Conservation (phyloP, 352 stramenopile genomes). For the Phytophthora fragariae region DNA sequence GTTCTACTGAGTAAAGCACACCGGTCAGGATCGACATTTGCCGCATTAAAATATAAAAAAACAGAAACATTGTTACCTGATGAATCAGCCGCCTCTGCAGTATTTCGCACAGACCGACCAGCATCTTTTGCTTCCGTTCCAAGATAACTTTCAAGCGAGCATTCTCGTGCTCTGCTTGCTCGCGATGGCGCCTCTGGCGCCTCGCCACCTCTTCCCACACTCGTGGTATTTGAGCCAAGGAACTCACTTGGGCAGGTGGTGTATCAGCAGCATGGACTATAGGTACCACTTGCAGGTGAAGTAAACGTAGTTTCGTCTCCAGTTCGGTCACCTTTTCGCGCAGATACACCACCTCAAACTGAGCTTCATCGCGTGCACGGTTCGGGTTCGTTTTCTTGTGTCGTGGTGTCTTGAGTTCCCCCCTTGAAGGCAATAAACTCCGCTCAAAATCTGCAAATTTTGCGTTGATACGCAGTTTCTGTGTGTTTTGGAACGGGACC, state of each 20-base stretch:
- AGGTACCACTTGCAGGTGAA: constrained; percentile 12
- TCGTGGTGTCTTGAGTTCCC: not conserved
- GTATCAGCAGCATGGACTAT: too few relatives aligned
- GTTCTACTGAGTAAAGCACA: not conserved
- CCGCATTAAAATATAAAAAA: too few relatives aligned
- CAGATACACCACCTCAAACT: constrained; percentile 68
- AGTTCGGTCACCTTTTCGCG: constrained; percentile 60
- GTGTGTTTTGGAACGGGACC: not conserved
- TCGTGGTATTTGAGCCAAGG: not conserved
- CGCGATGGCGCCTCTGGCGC: constrained; percentile 5
- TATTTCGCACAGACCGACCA: constrained; percentile 2
- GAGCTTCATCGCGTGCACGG: constrained; percentile 32
- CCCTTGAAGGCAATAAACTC: not conserved
- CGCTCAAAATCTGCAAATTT: constrained; percentile 5
- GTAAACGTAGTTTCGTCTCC: constrained; percentile 50
- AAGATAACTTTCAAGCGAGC: constrained; percentile 26
- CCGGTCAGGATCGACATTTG: too few relatives aligned
- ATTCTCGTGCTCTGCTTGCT: constrained; percentile 30
- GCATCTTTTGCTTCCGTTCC: constrained; percentile 31
- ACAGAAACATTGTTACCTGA: constrained; percentile 12
- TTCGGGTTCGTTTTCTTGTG: constrained; percentile 25
- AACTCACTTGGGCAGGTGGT: not conserved
- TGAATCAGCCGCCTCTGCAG: constrained; percentile 13
- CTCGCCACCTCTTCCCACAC: constrained; percentile 10
- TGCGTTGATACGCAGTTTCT: not conserved